These are phyloP conservation scores for Pseudoneurospora amorphoporcata DNA, from an alignment of 495 filamentous ascomycete genomes.

Conservation along the genomic window DNA sequence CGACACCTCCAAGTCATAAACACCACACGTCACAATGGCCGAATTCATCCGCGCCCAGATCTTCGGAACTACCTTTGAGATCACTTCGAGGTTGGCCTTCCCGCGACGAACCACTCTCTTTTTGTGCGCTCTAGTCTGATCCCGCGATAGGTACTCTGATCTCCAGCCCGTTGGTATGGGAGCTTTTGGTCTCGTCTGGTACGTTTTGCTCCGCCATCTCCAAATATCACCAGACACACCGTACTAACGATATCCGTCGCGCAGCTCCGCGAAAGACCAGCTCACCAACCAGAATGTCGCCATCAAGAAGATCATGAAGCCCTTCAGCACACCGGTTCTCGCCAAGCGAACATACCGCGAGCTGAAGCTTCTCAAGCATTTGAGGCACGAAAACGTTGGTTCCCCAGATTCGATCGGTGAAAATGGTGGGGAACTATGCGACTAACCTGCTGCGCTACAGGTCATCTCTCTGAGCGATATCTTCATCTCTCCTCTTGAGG, in stretches of 20 bases:
- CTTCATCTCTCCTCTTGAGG: conserved; percentile 97
- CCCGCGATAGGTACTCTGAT: conserved; percentile 70
- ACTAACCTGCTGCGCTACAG: conserved; percentile 34
- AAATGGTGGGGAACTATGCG: not conserved
- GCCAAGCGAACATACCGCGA: conserved; percentile 97
- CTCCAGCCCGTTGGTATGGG: conserved; percentile 98
- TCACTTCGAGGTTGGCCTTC: conserved; percentile 81
- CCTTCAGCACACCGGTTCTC: conserved; percentile 94
- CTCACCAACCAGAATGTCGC: conserved; percentile 91
- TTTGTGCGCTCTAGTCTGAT: conserved; percentile 11
- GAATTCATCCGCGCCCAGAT: conserved; percentile 99
- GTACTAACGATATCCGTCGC: conserved; percentile 13
- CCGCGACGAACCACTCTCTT: conserved; percentile 1
- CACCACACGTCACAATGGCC: conserved; percentile 51
- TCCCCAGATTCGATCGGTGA: not conserved
- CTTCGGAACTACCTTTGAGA: conserved; percentile 98
- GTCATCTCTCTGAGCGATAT: conserved; percentile 98
- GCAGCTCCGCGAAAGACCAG: conserved; percentile 91
- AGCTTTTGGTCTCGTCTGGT: conserved; percentile 97
- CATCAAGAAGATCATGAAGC: conserved; percentile 99
- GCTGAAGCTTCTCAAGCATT: conserved; percentile 91
- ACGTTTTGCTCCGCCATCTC: conserved; percentile 20
- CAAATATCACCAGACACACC: not conserved
- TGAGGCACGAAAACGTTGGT: conserved; percentile 90
- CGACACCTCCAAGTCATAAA: not conserved